Base-by-base conservation (phyloP, 106 monocot genomes). In the Apostasia shenzhenica region DNA sequence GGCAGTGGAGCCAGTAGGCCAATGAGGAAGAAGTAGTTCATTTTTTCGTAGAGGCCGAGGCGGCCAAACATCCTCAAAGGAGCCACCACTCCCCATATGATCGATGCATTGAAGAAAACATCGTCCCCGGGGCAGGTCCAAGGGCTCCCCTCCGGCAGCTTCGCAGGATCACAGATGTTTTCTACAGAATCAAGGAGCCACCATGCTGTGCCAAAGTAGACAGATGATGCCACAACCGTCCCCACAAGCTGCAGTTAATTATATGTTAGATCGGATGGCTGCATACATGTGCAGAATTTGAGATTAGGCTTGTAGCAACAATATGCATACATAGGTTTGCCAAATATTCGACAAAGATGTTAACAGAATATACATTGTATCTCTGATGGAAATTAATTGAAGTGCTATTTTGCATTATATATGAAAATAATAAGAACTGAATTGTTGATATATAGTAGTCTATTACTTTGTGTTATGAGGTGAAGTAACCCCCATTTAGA, bases 41-140 rank as follows among this genome's bases (percentile, higher is more conserved):
- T 44, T 8, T 46, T 63, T 1, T 53, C 48, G 58, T 83, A 83
- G 14, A 63, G 53, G 42, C 83, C 83, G 1, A 54, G 54, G 1
- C 41, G 48, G 2, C 71, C 75, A 45, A 83, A 83, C 63, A 79
- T 72, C 2, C 67, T 63, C 1, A 44, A 14, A 5, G 83, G 83
- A 3, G 71, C 74, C 0, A 79, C 63, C 4, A 75, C 67, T 0
- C 82, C 82, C 82, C 78, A 78, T 37, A 74, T 82, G 47, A 83
- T 62, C 40, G 73, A 74, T 3, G 60, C 62, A 8, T 67, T 72
- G 38, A 72, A 83, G 41, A 59, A 57, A 6, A 68, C 72, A 1
- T 72, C 42, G 26, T 68, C 60, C 0, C 66, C 54, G 1, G 79
- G 83, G 75, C 79, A 83, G 7, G 83, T 83, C 83, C 83, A 83